Evolutionary conservation across 2,329 filamentous ascomycete genomes (phyloP), one percentile per base, ranked within the genome.

Genomic region (Grosmannia clavigera): DNA sequence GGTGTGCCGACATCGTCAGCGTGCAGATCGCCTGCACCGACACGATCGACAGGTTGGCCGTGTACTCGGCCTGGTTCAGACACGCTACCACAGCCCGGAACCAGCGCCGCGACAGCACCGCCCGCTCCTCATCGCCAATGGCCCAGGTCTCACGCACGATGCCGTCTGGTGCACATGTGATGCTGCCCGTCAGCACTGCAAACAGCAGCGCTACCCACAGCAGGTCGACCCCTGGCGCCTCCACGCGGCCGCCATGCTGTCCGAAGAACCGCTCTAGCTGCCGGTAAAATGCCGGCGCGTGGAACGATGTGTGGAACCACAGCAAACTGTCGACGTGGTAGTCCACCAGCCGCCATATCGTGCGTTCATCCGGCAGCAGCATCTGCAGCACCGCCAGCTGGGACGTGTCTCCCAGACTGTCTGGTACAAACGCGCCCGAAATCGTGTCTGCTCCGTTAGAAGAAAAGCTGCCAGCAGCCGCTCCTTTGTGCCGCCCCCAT

Each of bases 1-100:
- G 67, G 65, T 81, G 78, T 10, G 76, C 77, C 10, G 75, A 75
- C 3, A 77, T 74, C n/a, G 77, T 78, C 35, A 77, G 67, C 1
- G 73, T 75, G 11, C 75, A 68, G 48, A 81, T 76, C 4, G 77
- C 72, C 64, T 79, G 73, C 3, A 78, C 70, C 0, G 74, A 71
- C 54, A 74, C 71, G 2, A 77, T 69, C 14, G 73, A 73, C 62
- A 75, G 72, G 51, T 68, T 67, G 46, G 72, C 72, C 57, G 74
- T 76, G 61, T 74, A 80, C 56, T 77, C 73, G 3, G 74, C 76
- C 5, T 73, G 67, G 46, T 77, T 74, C 2, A 81, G 67, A 63
- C 75, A 77, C 1, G 73, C 70, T 1, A 77, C 68, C 0, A 73
- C 69, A 16, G 76, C 76, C 51, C 73, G 73, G 59, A 75, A 76